Conservation (phyloP, 2,329 filamentous ascomycete genomes). For the Fusarium pseudocircinatum region DNA sequence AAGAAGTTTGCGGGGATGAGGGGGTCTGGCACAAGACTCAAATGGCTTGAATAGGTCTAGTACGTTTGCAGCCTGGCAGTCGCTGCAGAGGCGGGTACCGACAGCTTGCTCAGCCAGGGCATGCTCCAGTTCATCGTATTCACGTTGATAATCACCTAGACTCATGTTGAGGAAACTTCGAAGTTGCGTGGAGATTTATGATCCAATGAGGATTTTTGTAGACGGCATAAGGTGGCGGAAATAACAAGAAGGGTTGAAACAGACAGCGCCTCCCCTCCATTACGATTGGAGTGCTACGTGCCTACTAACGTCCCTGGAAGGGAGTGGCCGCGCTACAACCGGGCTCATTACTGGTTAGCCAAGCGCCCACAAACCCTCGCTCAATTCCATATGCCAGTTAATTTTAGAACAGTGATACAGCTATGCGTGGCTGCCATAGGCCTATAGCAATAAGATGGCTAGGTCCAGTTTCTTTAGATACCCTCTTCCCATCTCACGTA, state of each 20-base stretch:
- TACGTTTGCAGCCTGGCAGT: background rate
- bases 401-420: background rate
- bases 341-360: background rate
- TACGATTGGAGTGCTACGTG: too few species aligned
- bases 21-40: background rate
- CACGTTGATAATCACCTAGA: background rate
- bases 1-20: fast-evolving
- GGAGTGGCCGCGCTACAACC: background rate
- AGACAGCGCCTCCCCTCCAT: background rate
- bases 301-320: background rate
- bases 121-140: background rate
- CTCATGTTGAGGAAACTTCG: background rate
- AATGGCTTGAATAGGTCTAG: background rate
- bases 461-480: too few species aligned
- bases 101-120: background rate
- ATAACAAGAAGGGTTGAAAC: background rate
- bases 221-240: fast-evolving
- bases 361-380: background rate
- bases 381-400: background rate
- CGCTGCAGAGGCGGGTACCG: background rate
- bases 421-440: too few species aligned
- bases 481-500: too few species aligned
- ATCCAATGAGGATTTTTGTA: background rate
- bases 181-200: background rate
- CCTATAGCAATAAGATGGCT: too few species aligned